Conservation (phyloP, 306 rosid species). For the Betula pendula region DNA sequence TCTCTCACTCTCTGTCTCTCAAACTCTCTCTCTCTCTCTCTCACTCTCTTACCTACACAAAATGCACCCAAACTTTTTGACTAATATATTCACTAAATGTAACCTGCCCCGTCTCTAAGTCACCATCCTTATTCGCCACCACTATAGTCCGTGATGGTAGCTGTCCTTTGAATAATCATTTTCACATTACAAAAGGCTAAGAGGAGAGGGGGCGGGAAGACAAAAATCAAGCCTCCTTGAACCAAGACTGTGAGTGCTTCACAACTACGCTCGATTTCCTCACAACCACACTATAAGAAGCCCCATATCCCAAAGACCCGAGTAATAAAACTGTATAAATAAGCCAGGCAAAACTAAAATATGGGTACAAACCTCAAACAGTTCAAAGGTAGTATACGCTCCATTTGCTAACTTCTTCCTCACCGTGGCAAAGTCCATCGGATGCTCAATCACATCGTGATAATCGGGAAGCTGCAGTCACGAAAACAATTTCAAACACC, state of each 20-base stretch:
- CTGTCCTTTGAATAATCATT: not conserved
- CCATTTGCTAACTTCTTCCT: slow-evolving; percentile 78
- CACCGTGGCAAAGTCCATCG: slow-evolving; percentile 96
- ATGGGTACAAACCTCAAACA: slow-evolving; percentile 73
- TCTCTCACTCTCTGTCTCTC: not conserved
- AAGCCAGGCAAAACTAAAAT: not conserved
- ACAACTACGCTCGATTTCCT: not conserved
- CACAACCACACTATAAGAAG: not conserved
- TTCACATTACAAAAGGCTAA: not conserved
- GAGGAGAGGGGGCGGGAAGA: not conserved
- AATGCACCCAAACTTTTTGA: not conserved
- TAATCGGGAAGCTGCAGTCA: slow-evolving; percentile 91
- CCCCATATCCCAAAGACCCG: not conserved
- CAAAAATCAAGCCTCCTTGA: not conserved
- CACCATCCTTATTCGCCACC: not conserved
- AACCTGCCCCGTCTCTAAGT: not conserved
- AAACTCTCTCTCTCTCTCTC: not conserved
- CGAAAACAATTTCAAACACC: slow-evolving; percentile 31
- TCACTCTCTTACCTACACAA: not conserved
- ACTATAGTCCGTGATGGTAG: not conserved
- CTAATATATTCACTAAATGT: not conserved
- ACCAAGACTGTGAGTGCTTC: not conserved
- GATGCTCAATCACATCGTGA: slow-evolving; percentile 83
- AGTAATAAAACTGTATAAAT: not conserved
- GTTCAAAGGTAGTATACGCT: slow-evolving; percentile 75